phyloP scores from a whole-genome alignment of 2,329 filamentous ascomycete species.

The Boeremia lycopersici region DNA sequence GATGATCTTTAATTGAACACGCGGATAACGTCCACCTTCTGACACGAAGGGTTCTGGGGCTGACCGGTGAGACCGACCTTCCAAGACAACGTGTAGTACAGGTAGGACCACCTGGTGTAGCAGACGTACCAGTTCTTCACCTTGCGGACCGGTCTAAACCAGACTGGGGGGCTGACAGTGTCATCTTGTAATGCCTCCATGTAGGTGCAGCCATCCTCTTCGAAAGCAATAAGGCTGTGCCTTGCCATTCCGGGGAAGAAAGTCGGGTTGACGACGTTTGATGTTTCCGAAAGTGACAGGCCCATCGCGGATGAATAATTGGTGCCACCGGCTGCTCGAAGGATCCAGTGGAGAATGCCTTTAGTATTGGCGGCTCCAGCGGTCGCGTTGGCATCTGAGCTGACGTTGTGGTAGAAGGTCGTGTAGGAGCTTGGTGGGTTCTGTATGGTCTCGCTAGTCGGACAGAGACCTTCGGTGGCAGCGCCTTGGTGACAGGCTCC shows the following conservation, averaged over 20 bases:
- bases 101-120: conserved; percentile 44
- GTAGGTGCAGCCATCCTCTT: conserved; percentile 44
- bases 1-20: conserved; percentile 21
- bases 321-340: conserved; percentile 8
- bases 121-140: conserved; percentile 53
- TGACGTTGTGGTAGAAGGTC: conserved; percentile 39
- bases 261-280: conserved; percentile 50
- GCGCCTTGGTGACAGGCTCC: conserved; percentile 52
- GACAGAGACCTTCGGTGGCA: conserved; percentile 51
- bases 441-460: conserved; percentile 3
- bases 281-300: conserved; percentile 34
- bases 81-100: conserved; percentile 51
- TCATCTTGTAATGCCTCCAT: conserved; percentile 47
- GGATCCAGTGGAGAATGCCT: conserved; percentile 24
- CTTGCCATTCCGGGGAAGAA: conserved; percentile 38
- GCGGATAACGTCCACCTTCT: conserved; percentile 48
- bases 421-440: conserved; percentile 22
- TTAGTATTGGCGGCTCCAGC: conserved; percentile 14
- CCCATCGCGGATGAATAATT: conserved; percentile 35
- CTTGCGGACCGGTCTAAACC: conserved; percentile 16
- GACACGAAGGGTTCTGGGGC: conserved; percentile 53
- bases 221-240: conserved; percentile 45
- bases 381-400: conserved; percentile 12
- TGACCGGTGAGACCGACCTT: conserved; percentile 40
- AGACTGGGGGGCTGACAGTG: conserved; percentile 37